These are phyloP conservation scores for Pyricularia sp. DNA, from an alignment of 2,329 filamentous ascomycete genomes.

Conservation along the genomic window DNA sequence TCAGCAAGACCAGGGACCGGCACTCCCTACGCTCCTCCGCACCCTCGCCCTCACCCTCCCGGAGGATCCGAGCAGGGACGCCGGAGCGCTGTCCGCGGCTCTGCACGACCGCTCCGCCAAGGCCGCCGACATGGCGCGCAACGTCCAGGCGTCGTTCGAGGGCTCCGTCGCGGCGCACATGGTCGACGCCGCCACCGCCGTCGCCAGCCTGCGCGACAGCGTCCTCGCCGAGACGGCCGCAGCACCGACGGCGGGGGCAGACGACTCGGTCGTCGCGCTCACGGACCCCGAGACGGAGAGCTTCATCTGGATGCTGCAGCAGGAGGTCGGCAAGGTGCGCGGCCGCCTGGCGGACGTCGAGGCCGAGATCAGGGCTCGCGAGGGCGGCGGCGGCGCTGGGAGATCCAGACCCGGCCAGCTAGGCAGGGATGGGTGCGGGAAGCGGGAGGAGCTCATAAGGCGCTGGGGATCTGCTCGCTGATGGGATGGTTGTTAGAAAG, in stretches of 20 bases:
- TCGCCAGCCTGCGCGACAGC: constrained; percentile 36
- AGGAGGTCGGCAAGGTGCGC: constrained; percentile 29
- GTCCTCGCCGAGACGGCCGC: constrained; percentile 34
- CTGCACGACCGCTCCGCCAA: constrained; percentile 29
- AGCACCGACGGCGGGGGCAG: constrained; percentile 22
- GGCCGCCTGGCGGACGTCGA: constrained; percentile 25
- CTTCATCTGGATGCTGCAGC: constrained; percentile 31
- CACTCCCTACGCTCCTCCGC: constrained; percentile 35
- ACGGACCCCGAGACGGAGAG: constrained; percentile 39
- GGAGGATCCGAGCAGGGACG: constrained; percentile 11
- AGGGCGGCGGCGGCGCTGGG: neutral
- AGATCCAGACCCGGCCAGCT: neutral
- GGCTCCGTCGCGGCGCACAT: constrained; percentile 25
- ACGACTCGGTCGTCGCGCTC: constrained; percentile 24
- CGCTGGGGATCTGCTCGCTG: constrained; percentile 9
- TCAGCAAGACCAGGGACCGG: constrained; percentile 17
- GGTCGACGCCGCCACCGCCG: constrained; percentile 31
- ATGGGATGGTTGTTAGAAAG: neutral
- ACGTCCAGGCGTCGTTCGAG: constrained; percentile 39
- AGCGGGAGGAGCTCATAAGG: constrained; percentile 6
- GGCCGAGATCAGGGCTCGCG: constrained; percentile 11
- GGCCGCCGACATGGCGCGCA: constrained; percentile 27
- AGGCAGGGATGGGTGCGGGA: neutral
- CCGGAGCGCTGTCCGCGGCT: constrained; percentile 13
- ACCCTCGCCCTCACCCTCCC: constrained; percentile 31